Base-by-base conservation (phyloP, 345 rosid genomes). In the Eucalyptus globulus region DNA sequence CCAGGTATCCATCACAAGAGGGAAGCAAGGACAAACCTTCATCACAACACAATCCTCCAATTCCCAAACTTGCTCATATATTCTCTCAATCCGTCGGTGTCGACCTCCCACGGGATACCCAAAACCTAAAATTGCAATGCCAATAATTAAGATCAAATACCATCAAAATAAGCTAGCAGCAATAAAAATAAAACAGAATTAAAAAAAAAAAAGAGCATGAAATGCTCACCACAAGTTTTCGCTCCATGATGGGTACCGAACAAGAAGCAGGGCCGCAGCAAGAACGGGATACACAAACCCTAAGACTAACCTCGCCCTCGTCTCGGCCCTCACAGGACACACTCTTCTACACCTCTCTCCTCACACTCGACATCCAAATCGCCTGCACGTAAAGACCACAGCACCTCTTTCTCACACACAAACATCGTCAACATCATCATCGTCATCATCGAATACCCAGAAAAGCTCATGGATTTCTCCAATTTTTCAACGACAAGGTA, bases 21-120 rank as follows among this genome's bases (percentile, higher is more conserved):
- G 87, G 50, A 45, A 3, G 24, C 47, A 76, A 9, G 21, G 14
- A 88, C 86, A 49, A 93, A 97, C 99, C 98, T 98, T 98, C 99
- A 97, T 97, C 87, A 98, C 99, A 87, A 98, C 95, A 91, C 99
- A 98, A 93, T 98, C 99, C 92, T 97, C 99, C 92, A 98, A 91
- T 14, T 97, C 99, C 99, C 99, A 91, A 95, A 98, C 91, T 97
- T 98, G 86, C 90, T 91, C 99, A 98, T 98, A 90, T 98, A 98
- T 83, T 97, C 97, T 90, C 94, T 94, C 93, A 98, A 93, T 76
- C 99, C 99, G 49, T 96, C 97, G 5, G 99, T 96, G 89, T 96
- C 99, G 81, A 98, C 95, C 54, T 97, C 99, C 99, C 99, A 97
- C 1, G 99, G 99, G 90, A 97, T 98, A 56, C 99, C 99, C 94